These are phyloP conservation scores for Neurospora sp. DNA, from an alignment of 495 filamentous ascomycete genomes.

Conservation along the genomic window DNA sequence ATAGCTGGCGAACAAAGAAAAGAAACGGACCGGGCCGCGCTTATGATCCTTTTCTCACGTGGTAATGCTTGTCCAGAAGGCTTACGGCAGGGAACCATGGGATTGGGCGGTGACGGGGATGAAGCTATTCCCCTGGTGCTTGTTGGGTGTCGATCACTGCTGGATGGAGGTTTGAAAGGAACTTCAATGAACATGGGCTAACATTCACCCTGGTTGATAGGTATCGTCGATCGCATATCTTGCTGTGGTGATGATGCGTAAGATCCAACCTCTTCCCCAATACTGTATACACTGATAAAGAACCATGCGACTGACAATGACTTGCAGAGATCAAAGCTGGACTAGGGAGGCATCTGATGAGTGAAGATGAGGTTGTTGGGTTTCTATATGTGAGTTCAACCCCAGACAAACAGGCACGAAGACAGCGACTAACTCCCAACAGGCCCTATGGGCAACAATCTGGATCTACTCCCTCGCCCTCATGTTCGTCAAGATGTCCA, in stretches of 20 bases:
- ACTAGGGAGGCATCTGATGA: slow-evolving; percentile 6
- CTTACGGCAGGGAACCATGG: not conserved
- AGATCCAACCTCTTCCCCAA: too few species aligned
- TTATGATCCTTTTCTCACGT: not conserved
- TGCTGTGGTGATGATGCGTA: slow-evolving; percentile 10
- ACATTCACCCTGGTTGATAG: slow-evolving; percentile 1
- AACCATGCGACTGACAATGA: not conserved
- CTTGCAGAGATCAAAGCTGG: slow-evolving; percentile 11
- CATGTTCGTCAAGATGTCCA: slow-evolving; percentile 17
- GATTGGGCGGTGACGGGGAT: not conserved
- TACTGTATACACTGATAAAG: too few species aligned
- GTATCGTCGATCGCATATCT: slow-evolving; percentile 10
- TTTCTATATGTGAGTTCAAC: slow-evolving; percentile 11
- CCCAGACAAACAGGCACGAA: not conserved
- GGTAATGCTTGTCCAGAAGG: not conserved
- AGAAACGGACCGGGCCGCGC: not conserved
- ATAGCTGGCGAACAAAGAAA: not conserved
- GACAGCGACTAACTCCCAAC: slow-evolving; percentile 10
- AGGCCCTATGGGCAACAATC: slow-evolving; percentile 19
- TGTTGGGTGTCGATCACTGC: slow-evolving; percentile 6
- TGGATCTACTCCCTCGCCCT: slow-evolving; percentile 17
- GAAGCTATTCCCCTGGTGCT: not conserved
- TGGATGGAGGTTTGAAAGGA: not conserved
- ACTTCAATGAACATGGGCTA: not conserved
- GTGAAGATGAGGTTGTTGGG: slow-evolving; percentile 25